Base-by-base conservation (phyloP, 2,329 filamentous ascomycete species). In the Pseudopyrenochaeta lycopersici region DNA sequence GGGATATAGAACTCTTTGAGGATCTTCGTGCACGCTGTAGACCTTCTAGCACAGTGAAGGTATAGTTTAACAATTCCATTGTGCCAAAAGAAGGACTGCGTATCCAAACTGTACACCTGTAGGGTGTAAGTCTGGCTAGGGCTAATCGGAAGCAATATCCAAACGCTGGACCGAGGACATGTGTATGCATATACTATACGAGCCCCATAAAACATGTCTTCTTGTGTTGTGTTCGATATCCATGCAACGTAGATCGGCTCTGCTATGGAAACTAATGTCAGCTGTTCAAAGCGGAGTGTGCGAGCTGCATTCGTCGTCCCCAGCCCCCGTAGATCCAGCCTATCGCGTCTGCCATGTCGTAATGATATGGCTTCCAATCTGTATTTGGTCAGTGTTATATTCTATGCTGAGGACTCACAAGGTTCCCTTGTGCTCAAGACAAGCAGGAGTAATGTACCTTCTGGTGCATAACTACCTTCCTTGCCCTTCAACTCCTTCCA, bases 301-400 rank as follows among this genome's bases (percentile, higher is more conserved):
- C 71, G 17, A 74, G 54, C 36, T 72, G 64, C 61, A 69, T 68
- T 20, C 72, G 58, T 41, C 68, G 56, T 2, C 67, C 65, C 60
- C 65, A 71, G 7, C 71, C 72, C 5, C 71, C 71, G 46, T 75
- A 75, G 11, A 75, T 60, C 72, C 72, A 75, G 2, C 67, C 68
- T 21, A 71, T 63, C 11, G 71, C 71, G 50, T 75, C 72, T 4
- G 71, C 68, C 68, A 71, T 72, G 45, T 75, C 68, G 44, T 73
- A 64, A 46, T 72, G 60, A 40, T 74, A 74, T 1, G 72, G 71
- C 10, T 36, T 61, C 71, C 71, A 75, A 50, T 66, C 72, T 74
- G 43, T 15, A 1, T 23, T 18, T 21, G 14, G 23, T 63, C 23
- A 63, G 52, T 17, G 12, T 27, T 42, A 17, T 3, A 29, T 42